These are phyloP conservation scores for Aspergillus incahuasiensis DNA, from an alignment of 495 filamentous ascomycete genomes.

Conservation along the genomic window DNA sequence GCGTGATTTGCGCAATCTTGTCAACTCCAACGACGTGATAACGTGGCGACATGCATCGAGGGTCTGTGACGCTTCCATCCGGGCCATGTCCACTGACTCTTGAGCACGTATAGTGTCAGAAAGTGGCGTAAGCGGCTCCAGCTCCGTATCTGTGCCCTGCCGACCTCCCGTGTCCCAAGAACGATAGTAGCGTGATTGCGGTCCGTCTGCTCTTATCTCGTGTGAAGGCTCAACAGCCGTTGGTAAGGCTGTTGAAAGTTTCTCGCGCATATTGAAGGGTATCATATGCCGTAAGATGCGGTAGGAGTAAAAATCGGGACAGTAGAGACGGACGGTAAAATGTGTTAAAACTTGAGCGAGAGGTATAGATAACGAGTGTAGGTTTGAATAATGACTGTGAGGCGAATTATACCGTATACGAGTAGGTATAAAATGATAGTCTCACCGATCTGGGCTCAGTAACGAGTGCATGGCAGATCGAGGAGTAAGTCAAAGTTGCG, in stretches of 20 bases:
- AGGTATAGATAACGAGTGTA: slow-evolving; percentile 17
- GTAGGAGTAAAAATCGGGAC: neutral
- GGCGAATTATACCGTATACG: slow-evolving; percentile 13
- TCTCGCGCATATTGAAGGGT: neutral
- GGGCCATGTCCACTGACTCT: slow-evolving; percentile 12
- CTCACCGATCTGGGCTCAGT: neutral
- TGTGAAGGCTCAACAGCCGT: neutral
- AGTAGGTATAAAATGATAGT: slow-evolving; percentile 14
- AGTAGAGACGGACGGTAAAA: neutral
- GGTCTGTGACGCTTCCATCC: slow-evolving; percentile 17
- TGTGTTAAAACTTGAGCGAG: neutral
- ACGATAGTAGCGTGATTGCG: slow-evolving; percentile 10
- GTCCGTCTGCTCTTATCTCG: neutral
- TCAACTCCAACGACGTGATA: slow-evolving; percentile 22
- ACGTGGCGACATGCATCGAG: slow-evolving; percentile 21
- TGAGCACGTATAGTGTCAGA: neutral
- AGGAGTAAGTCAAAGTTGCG: neutral
- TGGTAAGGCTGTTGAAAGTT: neutral
- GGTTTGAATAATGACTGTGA: slow-evolving; percentile 8
- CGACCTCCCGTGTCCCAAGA: slow-evolving; percentile 5
- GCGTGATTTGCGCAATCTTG: slow-evolving; percentile 24
- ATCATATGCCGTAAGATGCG: neutral
- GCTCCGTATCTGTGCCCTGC: neutral
- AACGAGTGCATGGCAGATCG: slow-evolving; percentile 7
- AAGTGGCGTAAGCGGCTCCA: neutral